Evolutionary conservation across 768 basidiomycete genomes (phyloP).

Genomic region (Kwoniella sp.): DNA sequence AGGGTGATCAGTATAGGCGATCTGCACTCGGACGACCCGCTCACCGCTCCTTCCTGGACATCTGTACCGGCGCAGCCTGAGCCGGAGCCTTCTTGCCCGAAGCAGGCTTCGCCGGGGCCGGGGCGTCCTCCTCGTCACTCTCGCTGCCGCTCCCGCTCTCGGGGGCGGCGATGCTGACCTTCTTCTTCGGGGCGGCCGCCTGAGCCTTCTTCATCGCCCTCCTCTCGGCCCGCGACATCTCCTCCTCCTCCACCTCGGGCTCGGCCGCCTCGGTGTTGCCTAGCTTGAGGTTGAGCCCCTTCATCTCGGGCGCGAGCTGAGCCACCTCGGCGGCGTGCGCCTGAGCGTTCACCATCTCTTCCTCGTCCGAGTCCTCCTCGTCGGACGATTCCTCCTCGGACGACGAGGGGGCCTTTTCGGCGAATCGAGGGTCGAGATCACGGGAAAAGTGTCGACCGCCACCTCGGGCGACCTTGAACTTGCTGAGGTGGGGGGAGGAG

Average conservation of each 20-base stretch:
- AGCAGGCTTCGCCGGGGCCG: constrained; percentile 14
- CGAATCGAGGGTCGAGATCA: constrained; percentile 45
- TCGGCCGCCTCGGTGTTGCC: constrained; percentile 49
- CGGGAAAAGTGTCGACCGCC: constrained; percentile 78
- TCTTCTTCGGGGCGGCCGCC: constrained; percentile 46
- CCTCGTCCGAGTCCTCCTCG: constrained; percentile 48
- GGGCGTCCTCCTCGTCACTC: constrained; percentile 19
- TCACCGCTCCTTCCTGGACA: constrained; percentile 48
- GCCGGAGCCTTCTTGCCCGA: constrained; percentile 27
- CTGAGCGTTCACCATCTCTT: constrained; percentile 37
- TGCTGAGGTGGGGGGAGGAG: constrained; percentile 50
- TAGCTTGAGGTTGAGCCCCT: constrained; percentile 38
- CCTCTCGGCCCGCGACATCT: constrained; percentile 67
- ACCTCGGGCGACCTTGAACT: constrained; percentile 80
- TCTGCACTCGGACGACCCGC: constrained; percentile 39
- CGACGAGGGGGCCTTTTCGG: constrained; percentile 5
- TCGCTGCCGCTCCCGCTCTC: constrained; percentile 15
- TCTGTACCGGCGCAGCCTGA: constrained; percentile 19
- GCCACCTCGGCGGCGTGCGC: constrained; percentile 41
- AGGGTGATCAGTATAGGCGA: constrained; percentile 54
- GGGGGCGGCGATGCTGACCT: constrained; percentile 42
- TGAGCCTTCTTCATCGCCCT: constrained; percentile 81
- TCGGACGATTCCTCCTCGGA: constrained; percentile 29
- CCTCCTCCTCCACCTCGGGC: constrained; percentile 22
- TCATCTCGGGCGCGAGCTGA: constrained; percentile 44